phyloP scores from a whole-genome alignment of 2,329 filamentous ascomycete species.

The Teratosphaeriaceae sp. region DNA sequence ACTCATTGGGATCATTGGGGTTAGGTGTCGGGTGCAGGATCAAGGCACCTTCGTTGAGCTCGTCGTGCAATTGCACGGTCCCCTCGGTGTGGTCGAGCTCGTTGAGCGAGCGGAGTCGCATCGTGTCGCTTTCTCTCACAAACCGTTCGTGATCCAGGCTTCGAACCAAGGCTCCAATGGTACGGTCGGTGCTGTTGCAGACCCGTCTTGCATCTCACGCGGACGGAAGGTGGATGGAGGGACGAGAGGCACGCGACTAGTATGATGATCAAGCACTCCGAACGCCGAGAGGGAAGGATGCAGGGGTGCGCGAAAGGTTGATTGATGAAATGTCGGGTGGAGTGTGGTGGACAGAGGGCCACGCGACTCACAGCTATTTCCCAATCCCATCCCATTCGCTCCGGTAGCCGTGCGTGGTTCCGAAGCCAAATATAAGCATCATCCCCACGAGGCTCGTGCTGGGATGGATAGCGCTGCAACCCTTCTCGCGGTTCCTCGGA shows the following conservation, averaged over 20 bases:
- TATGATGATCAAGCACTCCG: background rate
- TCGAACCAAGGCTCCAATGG: conserved; percentile 13
- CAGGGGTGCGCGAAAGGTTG: background rate
- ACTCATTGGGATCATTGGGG: conserved; percentile 35
- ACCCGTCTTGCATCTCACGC: conserved; percentile 1
- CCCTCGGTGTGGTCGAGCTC: conserved; percentile 34
- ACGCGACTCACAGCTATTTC: background rate
- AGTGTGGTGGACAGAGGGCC: background rate
- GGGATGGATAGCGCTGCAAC: no score
- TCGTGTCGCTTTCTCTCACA: conserved; percentile 10
- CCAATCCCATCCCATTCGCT: background rate
- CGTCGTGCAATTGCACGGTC: conserved; percentile 31
- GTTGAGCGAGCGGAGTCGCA: conserved; percentile 29
- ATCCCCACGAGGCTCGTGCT: background rate
- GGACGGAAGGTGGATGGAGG: background rate
- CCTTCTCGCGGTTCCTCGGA: background rate
- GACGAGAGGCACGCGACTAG: background rate
- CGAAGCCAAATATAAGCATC: background rate
- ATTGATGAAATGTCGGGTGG: no score
- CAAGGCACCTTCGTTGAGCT: conserved; percentile 18
- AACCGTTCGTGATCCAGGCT: conserved; percentile 15
- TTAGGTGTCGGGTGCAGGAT: conserved; percentile 45
- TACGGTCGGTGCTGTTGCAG: background rate
- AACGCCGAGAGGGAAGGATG: background rate
- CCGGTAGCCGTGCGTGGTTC: background rate